Evolutionary conservation across 257 asterid genomes (phyloP).

Genomic region (Solanum ossicruentum): DNA sequence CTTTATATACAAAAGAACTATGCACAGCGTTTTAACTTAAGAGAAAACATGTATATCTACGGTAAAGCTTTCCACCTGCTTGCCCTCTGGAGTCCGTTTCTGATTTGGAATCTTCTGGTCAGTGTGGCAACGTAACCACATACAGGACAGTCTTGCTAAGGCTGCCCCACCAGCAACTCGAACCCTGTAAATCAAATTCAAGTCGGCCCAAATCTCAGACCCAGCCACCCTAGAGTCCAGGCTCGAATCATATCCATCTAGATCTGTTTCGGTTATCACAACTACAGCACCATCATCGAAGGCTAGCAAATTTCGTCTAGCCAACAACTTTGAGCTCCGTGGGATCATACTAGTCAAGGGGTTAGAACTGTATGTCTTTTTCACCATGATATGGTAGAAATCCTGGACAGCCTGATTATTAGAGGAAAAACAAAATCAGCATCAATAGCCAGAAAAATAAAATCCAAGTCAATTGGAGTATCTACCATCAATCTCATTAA

Average conservation of each 20-base stretch:
- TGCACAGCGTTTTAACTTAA: constrained; percentile 1
- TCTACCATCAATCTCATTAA: neutral
- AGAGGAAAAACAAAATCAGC: neutral
- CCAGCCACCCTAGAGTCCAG: constrained; percentile 8
- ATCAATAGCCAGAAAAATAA: neutral
- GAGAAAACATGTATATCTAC: constrained; percentile 34
- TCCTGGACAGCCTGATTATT: constrained; percentile 38
- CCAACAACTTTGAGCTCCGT: constrained; percentile 11
- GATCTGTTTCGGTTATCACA: constrained; percentile 37
- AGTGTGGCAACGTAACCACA: constrained; percentile 28
- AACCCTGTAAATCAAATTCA: constrained; percentile 36
- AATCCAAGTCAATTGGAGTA: neutral
- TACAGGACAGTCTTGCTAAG: constrained; percentile 35
- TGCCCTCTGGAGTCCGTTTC: constrained; percentile 7
- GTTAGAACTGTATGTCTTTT: constrained; percentile 2
- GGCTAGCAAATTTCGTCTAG: constrained; percentile 15
- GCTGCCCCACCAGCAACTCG: constrained; percentile 42
- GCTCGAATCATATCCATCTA: constrained; percentile 31
- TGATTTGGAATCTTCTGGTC: constrained; percentile 11
- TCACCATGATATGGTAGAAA: constrained; percentile 19
- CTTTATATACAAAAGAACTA: neutral
- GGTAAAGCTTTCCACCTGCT: constrained; percentile 17
- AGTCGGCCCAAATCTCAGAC: constrained; percentile 27
- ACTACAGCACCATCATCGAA: constrained; percentile 53
- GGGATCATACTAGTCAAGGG: neutral